These are phyloP conservation scores for Termitomyces titanicus DNA, from an alignment of 768 basidiomycete genomes.

Conservation along the genomic window DNA sequence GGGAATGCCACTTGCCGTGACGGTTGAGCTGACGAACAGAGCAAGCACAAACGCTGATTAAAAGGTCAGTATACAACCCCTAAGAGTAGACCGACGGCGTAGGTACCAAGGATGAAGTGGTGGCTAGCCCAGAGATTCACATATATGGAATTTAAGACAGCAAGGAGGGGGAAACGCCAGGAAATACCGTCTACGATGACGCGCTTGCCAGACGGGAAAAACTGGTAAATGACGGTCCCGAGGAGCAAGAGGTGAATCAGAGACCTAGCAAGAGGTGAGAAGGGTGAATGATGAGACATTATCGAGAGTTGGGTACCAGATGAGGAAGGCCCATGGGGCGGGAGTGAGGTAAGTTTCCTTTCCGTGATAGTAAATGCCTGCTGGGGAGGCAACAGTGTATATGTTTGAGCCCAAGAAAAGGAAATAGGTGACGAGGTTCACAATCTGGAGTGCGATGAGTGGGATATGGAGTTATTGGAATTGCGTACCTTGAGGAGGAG, in stretches of 20 bases:
- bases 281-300: slow-evolving; percentile 11
- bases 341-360: slow-evolving; percentile 94
- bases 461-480: not conserved
- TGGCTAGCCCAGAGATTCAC: slow-evolving; percentile 81
- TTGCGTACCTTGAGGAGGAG: slow-evolving; percentile 66
- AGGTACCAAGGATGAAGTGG: slow-evolving; percentile 63
- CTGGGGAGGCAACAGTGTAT: slow-evolving; percentile 77
- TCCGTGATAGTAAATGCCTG: slow-evolving; percentile 63
- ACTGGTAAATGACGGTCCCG: slow-evolving; percentile 89
- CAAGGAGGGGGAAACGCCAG: slow-evolving; percentile 91
- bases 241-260: slow-evolving; percentile 89
- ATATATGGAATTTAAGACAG: slow-evolving; percentile 83
- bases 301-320: slow-evolving; percentile 55
- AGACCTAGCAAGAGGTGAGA: slow-evolving; percentile 45
- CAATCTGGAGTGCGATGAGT: slow-evolving; percentile 39
- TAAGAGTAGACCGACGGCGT: not conserved
- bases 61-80: slow-evolving; percentile 12
- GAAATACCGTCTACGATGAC: slow-evolving; percentile 83
- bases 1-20: slow-evolving; percentile 33
- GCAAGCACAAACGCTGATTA: slow-evolving; percentile 77
- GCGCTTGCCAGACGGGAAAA: slow-evolving; percentile 71
- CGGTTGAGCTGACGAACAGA: slow-evolving; percentile 78
- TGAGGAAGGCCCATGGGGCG: slow-evolving; percentile 89
- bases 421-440: slow-evolving; percentile 81
- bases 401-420: slow-evolving; percentile 89